A percentile compares a stretch with the other conserved stretches of the same genome.
These are phyloP conservation scores for Globisporangium echinulatum DNA, from an alignment of 352 stramenopile genomes.

Conservation along the genomic window DNA sequence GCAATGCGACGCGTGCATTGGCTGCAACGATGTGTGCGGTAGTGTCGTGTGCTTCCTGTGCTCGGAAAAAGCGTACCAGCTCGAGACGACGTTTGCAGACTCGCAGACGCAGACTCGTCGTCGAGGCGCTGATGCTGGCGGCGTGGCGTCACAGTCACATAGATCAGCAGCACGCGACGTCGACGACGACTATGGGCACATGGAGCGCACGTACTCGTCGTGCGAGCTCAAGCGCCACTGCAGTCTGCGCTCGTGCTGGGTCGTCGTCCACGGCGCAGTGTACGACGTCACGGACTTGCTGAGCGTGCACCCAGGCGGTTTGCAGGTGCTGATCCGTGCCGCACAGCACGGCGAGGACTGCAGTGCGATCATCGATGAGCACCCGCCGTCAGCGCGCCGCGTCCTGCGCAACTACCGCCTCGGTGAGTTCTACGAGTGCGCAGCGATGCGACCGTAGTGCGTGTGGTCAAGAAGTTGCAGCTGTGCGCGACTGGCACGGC, in stretches of 20 bases:
- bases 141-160: too few relatives aligned
- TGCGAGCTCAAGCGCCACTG: conserved; percentile 87
- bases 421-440: conserved; percentile 59
- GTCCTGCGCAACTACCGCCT: conserved; percentile 55
- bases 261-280: conserved; percentile 80
- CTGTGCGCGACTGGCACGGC: too few relatives aligned
- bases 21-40: conserved; percentile 70
- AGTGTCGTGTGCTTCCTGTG: conserved; percentile 66
- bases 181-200: conserved; percentile 3
- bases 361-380: conserved; percentile 40
- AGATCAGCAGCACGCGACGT: background rate
- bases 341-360: conserved; percentile 49
- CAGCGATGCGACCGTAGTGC: too few relatives aligned
- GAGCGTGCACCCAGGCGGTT: conserved; percentile 81
- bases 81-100: conserved; percentile 38
- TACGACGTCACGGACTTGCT: conserved; percentile 92
- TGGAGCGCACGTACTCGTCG: conserved; percentile 69
- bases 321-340: conserved; percentile 49
- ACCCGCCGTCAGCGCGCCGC: conserved; percentile 32
- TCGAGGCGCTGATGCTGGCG: background rate
- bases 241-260: conserved; percentile 82
- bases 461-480: too few relatives aligned
- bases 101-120: conserved; percentile 7
- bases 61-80: conserved; percentile 68
- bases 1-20: conserved; percentile 67